These are phyloP conservation scores for Flaveria ramosissima DNA, from an alignment of 129 eudicot genomes.

Conservation along the genomic window DNA sequence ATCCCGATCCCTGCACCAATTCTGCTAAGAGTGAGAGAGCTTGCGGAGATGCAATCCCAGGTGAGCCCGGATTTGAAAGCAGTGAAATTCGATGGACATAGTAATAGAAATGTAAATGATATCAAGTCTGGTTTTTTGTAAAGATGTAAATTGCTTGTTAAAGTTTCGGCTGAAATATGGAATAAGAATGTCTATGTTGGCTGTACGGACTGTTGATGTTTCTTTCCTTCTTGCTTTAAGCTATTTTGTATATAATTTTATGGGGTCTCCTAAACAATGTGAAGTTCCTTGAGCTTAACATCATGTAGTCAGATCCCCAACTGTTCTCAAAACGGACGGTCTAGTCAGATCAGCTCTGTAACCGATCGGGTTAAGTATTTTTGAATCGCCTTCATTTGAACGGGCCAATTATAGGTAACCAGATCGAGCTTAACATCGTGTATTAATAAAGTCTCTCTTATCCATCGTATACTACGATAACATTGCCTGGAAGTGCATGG, in stretches of 20 bases:
- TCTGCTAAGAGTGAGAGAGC: slow-evolving; percentile 81
- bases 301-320: not conserved
- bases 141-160: slow-evolving; percentile 35
- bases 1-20: slow-evolving; percentile 76
- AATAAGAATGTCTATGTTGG: slow-evolving; percentile 28
- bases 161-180: slow-evolving; percentile 26
- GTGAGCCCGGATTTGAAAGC: slow-evolving; percentile 51
- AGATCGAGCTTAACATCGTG: no score
- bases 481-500: no score
- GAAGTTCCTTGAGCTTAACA: not conserved
- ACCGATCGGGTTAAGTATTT: no score
- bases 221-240: slow-evolving; percentile 15
- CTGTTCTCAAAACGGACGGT: no score
- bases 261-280: not conserved
- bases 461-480: no score
- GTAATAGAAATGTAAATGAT: slow-evolving; percentile 59
- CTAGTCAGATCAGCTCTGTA: no score
- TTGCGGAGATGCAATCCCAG: slow-evolving; percentile 79
- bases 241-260: slow-evolving; percentile 20
- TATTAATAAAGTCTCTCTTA: no score
- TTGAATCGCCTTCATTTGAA: no score
- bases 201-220: slow-evolving; percentile 17
- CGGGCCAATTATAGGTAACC: no score
- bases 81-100: slow-evolving; percentile 47
- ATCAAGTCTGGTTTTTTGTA: slow-evolving; percentile 67